phyloP scores from a whole-genome alignment of 108 stramenopile genomes.

The Cyclotella choctawhatcheeana region DNA sequence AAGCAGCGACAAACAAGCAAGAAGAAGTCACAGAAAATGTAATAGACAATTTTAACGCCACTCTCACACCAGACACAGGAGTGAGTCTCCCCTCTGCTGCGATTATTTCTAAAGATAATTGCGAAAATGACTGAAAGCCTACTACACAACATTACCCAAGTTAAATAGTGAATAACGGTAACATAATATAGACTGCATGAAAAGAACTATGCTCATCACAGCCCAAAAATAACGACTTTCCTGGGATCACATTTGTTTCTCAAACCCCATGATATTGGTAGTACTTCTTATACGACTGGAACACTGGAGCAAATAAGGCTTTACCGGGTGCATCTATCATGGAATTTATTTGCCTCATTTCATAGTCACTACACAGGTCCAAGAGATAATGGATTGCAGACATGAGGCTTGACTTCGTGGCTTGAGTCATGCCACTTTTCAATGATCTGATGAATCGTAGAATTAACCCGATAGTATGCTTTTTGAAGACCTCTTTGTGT shows the following conservation, averaged over 20 bases:
- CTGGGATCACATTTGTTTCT: too few relatives aligned
- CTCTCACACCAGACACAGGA: background rate
- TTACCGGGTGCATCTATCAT: conserved; percentile 69
- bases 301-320: conserved; percentile 67
- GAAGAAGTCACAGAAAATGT: too few relatives aligned
- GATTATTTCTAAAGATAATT: background rate
- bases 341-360: conserved; percentile 72
- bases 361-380: conserved; percentile 75
- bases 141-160: too few relatives aligned
- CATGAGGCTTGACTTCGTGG: conserved; percentile 51
- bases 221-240: too few relatives aligned
- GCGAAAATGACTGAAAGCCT: background rate
- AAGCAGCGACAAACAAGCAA: background rate
- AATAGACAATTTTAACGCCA: too few relatives aligned
- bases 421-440: conserved; percentile 47
- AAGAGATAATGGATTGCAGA: conserved; percentile 73
- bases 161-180: too few relatives aligned
- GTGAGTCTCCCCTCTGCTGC: background rate
- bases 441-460: conserved; percentile 67
- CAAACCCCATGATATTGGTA: conserved; percentile 70
- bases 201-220: too few relatives aligned
- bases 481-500: conserved; percentile 88
- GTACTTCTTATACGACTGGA: conserved; percentile 70
- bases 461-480: conserved; percentile 76
- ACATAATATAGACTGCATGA: too few relatives aligned